A percentile compares a stretch with the other conserved stretches of the same genome.
Conservation (phyloP, 1,284 basidiomycete genomes). For the Marasmius tenuissimus region DNA sequence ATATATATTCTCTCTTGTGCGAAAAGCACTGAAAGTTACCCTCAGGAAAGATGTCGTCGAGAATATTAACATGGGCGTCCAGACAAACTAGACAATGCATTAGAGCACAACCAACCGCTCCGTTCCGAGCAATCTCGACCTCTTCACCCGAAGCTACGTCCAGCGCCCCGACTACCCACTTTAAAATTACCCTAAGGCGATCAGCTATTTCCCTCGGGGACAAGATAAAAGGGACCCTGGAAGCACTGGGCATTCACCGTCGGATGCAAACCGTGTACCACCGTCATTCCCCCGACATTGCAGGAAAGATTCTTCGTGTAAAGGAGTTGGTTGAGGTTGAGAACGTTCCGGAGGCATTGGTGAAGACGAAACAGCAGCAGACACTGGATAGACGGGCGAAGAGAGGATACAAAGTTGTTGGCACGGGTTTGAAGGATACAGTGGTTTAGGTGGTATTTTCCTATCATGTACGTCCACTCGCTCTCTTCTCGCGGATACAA, state of each 20-base stretch:
- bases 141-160: neutral
- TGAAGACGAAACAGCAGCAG: constrained; percentile 67
- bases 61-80: neutral
- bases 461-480: neutral
- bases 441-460: neutral
- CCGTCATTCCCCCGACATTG: constrained; percentile 66
- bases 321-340: constrained; percentile 88
- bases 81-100: neutral
- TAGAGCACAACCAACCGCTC: neutral
- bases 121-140: constrained; percentile 1
- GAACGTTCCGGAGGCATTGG: constrained; percentile 68
- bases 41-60: neutral
- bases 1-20: too few species aligned
- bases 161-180: constrained; percentile 60
- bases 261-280: constrained; percentile 85
- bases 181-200: constrained; percentile 80
- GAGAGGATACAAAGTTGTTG: constrained; percentile 63
- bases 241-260: constrained; percentile 75
- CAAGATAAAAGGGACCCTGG: constrained; percentile 70
- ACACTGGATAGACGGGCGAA: constrained; percentile 60
- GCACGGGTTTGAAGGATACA: constrained; percentile 14
- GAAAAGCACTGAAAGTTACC: neutral
- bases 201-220: constrained; percentile 80
- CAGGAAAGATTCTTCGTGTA: constrained; percentile 79
- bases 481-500: neutral